Evolutionary conservation across 2,329 filamentous ascomycete genomes (phyloP).

Genomic region (Trichoderma breve): DNA sequence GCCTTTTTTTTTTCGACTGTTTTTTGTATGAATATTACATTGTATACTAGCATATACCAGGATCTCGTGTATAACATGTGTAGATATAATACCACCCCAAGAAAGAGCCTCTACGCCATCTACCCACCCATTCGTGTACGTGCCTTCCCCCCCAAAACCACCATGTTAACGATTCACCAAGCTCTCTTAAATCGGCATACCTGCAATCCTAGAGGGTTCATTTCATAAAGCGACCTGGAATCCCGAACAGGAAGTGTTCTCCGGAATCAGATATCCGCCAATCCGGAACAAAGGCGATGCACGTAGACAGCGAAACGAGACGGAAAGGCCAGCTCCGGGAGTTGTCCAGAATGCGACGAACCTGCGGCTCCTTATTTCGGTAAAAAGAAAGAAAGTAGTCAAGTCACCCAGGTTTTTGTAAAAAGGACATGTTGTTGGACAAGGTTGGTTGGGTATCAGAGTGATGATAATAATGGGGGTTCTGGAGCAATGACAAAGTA

Average conservation of each 20-base stretch:
- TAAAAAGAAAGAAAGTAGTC: not conserved
- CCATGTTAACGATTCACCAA: not conserved
- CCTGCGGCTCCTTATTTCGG: not conserved
- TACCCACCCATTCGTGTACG: not conserved
- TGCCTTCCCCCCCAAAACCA: not conserved
- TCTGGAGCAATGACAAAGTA: conserved; percentile 1
- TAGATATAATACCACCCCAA: not conserved
- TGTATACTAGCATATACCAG: conserved; percentile 4
- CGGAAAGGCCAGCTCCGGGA: not conserved
- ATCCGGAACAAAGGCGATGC: not conserved
- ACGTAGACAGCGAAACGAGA: not conserved
- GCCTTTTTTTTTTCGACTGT: not conserved
- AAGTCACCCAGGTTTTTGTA: not conserved
- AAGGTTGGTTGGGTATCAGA: conserved; percentile 18
- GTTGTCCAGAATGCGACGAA: not conserved
- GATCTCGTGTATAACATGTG: not conserved
- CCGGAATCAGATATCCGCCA: not conserved
- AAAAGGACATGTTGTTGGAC: conserved; percentile 5
- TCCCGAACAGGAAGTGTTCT: not conserved
- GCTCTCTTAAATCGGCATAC: not conserved
- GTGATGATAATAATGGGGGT: conserved; percentile 14
- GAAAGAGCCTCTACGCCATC: not conserved
- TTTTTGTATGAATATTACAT: not conserved
- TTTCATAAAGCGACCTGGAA: not conserved
- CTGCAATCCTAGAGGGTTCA: not conserved